phyloP scores from a whole-genome alignment of 768 basidiomycete genomes.

The Mycena sanguinolenta region DNA sequence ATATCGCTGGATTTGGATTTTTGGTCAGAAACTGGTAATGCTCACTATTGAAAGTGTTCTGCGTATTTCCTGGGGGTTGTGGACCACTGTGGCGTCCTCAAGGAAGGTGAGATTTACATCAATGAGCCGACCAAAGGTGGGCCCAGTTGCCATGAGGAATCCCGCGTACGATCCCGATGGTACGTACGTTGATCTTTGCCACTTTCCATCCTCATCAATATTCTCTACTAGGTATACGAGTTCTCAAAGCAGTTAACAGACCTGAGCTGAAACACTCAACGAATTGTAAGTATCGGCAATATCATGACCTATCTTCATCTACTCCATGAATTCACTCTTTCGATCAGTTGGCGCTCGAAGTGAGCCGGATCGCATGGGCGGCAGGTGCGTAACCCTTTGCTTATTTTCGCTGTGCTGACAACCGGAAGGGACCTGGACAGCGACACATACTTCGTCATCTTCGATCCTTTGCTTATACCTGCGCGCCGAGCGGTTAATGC shows the following conservation, averaged over 20 bases:
- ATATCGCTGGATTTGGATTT: constrained; percentile 28
- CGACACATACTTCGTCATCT: constrained; percentile 38
- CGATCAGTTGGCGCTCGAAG: constrained; percentile 39
- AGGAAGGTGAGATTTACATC: constrained; percentile 41
- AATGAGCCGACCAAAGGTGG: constrained; percentile 37
- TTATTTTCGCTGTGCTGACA: not conserved
- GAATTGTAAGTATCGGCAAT: constrained; percentile 41
- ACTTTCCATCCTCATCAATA: not conserved
- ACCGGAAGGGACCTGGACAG: constrained; percentile 40
- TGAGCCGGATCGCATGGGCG: constrained; percentile 41
- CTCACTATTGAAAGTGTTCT: constrained; percentile 29
- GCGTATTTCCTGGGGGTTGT: constrained; percentile 37
- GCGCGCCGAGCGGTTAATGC: not conserved
- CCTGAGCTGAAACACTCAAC: constrained; percentile 31
- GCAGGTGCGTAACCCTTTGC: constrained; percentile 35
- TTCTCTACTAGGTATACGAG: constrained; percentile 30
- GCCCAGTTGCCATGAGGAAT: constrained; percentile 36
- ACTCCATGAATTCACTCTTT: not conserved
- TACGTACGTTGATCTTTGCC: not conserved
- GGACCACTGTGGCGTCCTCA: constrained; percentile 37
- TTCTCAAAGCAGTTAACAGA: constrained; percentile 37
- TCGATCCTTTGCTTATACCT: constrained; percentile 38
- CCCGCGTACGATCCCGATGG: constrained; percentile 39
- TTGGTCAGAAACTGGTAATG: too few species aligned
- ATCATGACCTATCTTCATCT: not conserved